Conservation (phyloP, 305 asterid species). For the Ilex paraguariensis region DNA sequence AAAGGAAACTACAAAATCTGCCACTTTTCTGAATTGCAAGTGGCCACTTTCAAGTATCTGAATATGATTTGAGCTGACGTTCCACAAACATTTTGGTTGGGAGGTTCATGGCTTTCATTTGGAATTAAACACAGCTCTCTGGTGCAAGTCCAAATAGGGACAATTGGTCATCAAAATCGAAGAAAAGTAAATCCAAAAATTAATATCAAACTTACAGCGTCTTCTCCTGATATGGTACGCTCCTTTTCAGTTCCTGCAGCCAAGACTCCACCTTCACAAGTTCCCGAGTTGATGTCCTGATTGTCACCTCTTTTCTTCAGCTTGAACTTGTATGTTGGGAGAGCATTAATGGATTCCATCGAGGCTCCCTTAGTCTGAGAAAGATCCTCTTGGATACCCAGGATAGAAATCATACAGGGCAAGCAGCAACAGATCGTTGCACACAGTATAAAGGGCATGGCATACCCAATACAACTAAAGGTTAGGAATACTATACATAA, state of each 20-base stretch:
- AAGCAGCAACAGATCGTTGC: slow-evolving; percentile 2
- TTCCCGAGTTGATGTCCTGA: background rate
- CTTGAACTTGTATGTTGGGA: slow-evolving; percentile 5
- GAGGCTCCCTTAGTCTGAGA: background rate
- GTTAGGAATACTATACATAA: slow-evolving; percentile 3
- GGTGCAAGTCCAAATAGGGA: too few relatives aligned
- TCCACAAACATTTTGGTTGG: too few relatives aligned
- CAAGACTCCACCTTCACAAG: background rate
- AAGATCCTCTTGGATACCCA: slow-evolving; percentile 2
- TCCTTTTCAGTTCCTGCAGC: slow-evolving; percentile 7
- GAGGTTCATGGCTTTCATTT: too few relatives aligned
- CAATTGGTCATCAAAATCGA: too few relatives aligned
- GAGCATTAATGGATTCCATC: slow-evolving; percentile 1
- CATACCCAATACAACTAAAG: slow-evolving; percentile 10
- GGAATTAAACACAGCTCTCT: too few relatives aligned
- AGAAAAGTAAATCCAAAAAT: too few relatives aligned
- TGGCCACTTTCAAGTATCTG: too few relatives aligned
- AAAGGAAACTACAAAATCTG: too few relatives aligned
- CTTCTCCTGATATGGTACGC: slow-evolving; percentile 1
- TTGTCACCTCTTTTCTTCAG: background rate
- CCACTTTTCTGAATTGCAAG: too few relatives aligned
- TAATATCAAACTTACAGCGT: background rate
- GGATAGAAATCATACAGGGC: slow-evolving; percentile 4
- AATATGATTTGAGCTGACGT: too few relatives aligned
- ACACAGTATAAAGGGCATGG: slow-evolving; percentile 4